Base-by-base conservation (phyloP, 140 eudicot genomes). In the Bidens hawaiensis region DNA sequence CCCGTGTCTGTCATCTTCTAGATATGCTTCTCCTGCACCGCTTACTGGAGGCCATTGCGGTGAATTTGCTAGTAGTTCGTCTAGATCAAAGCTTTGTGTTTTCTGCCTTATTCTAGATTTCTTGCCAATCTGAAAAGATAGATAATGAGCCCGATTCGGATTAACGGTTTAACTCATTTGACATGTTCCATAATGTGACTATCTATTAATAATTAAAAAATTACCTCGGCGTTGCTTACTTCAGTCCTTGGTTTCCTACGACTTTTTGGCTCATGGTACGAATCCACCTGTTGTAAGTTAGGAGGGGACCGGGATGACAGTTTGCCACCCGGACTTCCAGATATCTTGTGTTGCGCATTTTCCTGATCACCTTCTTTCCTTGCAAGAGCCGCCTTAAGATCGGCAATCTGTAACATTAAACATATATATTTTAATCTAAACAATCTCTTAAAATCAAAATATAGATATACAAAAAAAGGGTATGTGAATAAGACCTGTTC, bases 21-120 rank as follows among this genome's bases (percentile, higher is more conserved):
- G 65, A 34, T 53, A 74, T 19, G 60, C 78, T 57, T 79, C 88
- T 18, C 79, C 69, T 28, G 86, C 88, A 66, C 80, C 79, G 82
- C 71, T 81, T 47, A 82, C 75, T 0, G 94, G 94, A 19, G 99
- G 99, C 99, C 99, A 88, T 4, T 83, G 86, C 43, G 97, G 88
- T 45, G 99, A 88, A 61, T 83, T 88, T 53, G 79, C 95, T 26
- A 85, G 79, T 28, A 89, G 69, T 49, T 88, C 99, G 12, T 88
- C 95, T 18, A 89, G 86, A 79, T 89, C 95, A 62, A 85, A 69
- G 79, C 90, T 82, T 74, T 83, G 95, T 55, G 76, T 79, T 71
- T 85, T 93, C 68, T 79, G 94, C 71, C 96, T 85, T 7, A 24
- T 6, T 42, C 78, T 60, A 50, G 86, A 55, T 27, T 83, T 81